These are phyloP conservation scores for Kewa caespitosa DNA, from an alignment of 179 eudicot genomes.

Conservation along the genomic window DNA sequence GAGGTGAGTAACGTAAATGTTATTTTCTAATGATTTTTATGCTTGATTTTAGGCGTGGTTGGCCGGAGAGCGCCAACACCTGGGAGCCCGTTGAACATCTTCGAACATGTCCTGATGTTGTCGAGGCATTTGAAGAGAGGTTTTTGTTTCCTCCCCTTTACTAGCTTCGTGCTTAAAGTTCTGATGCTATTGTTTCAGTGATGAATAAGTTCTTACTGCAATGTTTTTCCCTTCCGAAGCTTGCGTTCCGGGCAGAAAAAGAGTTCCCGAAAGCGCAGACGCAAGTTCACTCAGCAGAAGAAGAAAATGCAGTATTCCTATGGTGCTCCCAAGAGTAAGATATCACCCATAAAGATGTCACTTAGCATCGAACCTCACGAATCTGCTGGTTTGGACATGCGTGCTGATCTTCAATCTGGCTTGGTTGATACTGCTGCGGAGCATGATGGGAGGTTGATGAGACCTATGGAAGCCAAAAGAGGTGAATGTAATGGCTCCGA, in stretches of 20 bases:
- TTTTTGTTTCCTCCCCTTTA: conserved; percentile 27
- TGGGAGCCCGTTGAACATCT: conserved; percentile 98
- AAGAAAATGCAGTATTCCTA: conserved; percentile 74
- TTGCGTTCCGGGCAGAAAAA: conserved; percentile 57
- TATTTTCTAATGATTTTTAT: conserved; percentile 19
- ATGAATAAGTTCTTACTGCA: conserved; percentile 7
- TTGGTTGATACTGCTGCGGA: conserved; percentile 29
- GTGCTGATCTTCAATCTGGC: conserved; percentile 23
- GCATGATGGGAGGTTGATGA: conserved; percentile 28
- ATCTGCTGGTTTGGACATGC: conserved; percentile 27
- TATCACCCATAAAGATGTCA: conserved; percentile 38
- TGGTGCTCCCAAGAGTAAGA: conserved; percentile 55
- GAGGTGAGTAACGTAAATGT: conserved; percentile 3
- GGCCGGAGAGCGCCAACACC: conserved; percentile 95
- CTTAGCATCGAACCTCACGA: conserved; percentile 33
- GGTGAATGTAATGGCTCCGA: conserved; percentile 36
- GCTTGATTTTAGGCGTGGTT: conserved; percentile 80
- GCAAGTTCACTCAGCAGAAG: conserved; percentile 67
- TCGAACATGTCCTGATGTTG: conserved; percentile 68
- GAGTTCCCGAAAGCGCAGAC: conserved; percentile 61
- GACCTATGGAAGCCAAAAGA: conserved; percentile 30
- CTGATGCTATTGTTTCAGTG: conserved; percentile 1
- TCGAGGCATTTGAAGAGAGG: conserved; percentile 90
- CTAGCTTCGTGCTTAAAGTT: conserved; percentile 5
- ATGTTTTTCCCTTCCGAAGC: conserved; percentile 32